A percentile compares a stretch with the other conserved stretches of the same genome.
These are phyloP conservation scores for Penicillium angulare DNA, from an alignment of 495 filamentous ascomycete species.

Conservation along the genomic window DNA sequence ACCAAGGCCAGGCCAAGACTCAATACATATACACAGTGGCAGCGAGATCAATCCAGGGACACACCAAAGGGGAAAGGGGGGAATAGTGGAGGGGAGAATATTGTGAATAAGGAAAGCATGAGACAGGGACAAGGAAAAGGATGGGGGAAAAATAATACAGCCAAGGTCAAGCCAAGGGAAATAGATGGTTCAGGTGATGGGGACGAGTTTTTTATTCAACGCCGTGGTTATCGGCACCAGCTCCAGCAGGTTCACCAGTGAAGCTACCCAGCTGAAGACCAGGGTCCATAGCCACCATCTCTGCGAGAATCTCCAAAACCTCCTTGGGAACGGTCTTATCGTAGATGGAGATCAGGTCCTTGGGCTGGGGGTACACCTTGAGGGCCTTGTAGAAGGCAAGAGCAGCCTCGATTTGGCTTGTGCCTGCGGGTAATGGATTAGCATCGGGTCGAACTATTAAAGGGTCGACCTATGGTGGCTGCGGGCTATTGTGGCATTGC, in stretches of 20 bases:
- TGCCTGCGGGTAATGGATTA: slow-evolving; percentile 45
- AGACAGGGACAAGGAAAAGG: slow-evolving; percentile 2
- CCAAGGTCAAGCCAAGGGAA: slow-evolving; percentile 7
- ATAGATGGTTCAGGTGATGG: neutral
- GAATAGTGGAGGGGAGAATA: slow-evolving; percentile 11
- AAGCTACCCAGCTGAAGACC: slow-evolving; percentile 61
- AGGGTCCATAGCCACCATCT: slow-evolving; percentile 93
- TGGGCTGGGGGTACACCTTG: slow-evolving; percentile 94
- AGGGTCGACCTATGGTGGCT: too few relatives aligned
- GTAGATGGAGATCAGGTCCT: slow-evolving; percentile 91
- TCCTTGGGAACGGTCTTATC: slow-evolving; percentile 97
- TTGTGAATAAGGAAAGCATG: neutral
- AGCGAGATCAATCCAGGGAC: neutral
- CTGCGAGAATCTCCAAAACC: slow-evolving; percentile 89
- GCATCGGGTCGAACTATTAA: neutral
- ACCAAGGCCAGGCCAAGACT: slow-evolving; percentile 29
- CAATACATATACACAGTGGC: slow-evolving; percentile 25
- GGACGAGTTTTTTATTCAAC: slow-evolving; percentile 36
- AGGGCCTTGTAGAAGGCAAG: slow-evolving; percentile 96
- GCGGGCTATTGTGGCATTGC: too few relatives aligned
- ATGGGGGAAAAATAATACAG: slow-evolving; percentile 12
- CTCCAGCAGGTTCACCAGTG: slow-evolving; percentile 33
- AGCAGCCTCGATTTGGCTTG: slow-evolving; percentile 77
- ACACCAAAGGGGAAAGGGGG: neutral
- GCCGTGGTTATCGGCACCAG: slow-evolving; percentile 36